Base-by-base conservation (phyloP, 2,329 filamentous ascomycete genomes). In the Beauveria varroae region DNA sequence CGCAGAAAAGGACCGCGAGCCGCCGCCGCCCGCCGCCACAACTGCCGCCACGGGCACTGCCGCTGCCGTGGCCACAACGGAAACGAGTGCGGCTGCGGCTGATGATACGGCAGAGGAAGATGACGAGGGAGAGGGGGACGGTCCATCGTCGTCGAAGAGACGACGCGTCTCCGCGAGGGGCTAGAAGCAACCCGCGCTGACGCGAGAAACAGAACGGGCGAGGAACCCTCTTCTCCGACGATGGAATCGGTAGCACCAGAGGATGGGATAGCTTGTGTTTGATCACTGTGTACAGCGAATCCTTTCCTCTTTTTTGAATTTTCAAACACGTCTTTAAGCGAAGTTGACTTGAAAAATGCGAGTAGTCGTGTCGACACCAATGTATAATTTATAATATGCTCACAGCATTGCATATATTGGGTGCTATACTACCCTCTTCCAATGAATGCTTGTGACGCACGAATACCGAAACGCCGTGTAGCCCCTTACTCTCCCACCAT, bases 1-100 rank as follows among this genome's bases (percentile, higher is more conserved):
- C 58, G 89, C 88, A 1, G 89, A 96, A 69, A 81, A 81, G 63
- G 79, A 83, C 49, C 71, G 74, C 4, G 73, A 71, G 37, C 74
- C 70, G 3, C 74, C 73, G 20, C 71, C 73, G 18, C 60, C 64
- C 14, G 46, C 44, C 1, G 14, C 30, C 2, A 71, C 26, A 1
- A 7, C 28, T 6, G n/a, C 24, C 6, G 18, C 46, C 14, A 16
- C 43, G 14, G 46, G 22, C 22, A 41, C 20, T 28, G 30, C 44
- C 10, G 18, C n/a, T 6, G 47, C 37, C 26, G 22, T 52, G 5
- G 43, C 50, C 7, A 49, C 50, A 22, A 49, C 58, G 22, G 58
- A 52, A 52, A 47, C 58, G 20, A 34, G n/a, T 46, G 66, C 69
- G 24, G 69, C 40, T 10, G 16, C 41, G 16, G 58, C 50, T 5